Conservation (phyloP, 352 stramenopile genomes). For the Globisporangium heterothallicum region DNA sequence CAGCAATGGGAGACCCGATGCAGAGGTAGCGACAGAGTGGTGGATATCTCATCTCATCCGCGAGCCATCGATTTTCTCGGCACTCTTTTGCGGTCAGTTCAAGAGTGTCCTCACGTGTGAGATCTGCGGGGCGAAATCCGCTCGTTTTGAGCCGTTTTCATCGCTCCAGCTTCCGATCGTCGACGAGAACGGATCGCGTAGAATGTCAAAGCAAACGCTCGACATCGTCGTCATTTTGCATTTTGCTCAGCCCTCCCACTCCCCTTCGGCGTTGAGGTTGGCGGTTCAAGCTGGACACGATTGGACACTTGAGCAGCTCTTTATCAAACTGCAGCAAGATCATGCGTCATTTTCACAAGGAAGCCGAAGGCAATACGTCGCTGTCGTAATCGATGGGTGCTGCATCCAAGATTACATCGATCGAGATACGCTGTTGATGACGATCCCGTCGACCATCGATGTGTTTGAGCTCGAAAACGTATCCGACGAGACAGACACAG, state of each 20-base stretch:
- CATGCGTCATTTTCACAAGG: constrained; percentile 13
- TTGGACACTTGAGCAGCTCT: constrained; percentile 36
- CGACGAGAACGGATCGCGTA: neutral
- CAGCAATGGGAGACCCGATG: constrained; percentile 91
- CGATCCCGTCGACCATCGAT: constrained; percentile 24
- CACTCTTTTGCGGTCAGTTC: constrained; percentile 96
- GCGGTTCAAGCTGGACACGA: constrained; percentile 14
- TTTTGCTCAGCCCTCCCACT: constrained; percentile 17
- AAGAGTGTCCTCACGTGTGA: constrained; percentile 91
- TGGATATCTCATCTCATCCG: constrained; percentile 94
- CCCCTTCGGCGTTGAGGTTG: constrained; percentile 15
- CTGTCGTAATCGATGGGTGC: constrained; percentile 19
- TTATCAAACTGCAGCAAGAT: constrained; percentile 26
- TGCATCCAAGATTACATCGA: constrained; percentile 27
- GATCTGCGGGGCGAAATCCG: constrained; percentile 77
- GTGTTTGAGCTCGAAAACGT: constrained; percentile 34
- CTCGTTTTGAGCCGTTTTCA: constrained; percentile 87
- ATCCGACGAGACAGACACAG: neutral
- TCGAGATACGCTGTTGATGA: constrained; percentile 21
- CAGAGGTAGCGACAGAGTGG: constrained; percentile 94
- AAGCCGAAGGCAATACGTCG: constrained; percentile 16
- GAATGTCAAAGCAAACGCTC: neutral
- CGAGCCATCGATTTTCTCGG: constrained; percentile 93
- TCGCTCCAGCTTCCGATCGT: constrained; percentile 57
- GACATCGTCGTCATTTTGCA: constrained; percentile 38